Conservation (phyloP, 495 filamentous ascomycete genomes). For the Aspergillus kassunensis region DNA sequence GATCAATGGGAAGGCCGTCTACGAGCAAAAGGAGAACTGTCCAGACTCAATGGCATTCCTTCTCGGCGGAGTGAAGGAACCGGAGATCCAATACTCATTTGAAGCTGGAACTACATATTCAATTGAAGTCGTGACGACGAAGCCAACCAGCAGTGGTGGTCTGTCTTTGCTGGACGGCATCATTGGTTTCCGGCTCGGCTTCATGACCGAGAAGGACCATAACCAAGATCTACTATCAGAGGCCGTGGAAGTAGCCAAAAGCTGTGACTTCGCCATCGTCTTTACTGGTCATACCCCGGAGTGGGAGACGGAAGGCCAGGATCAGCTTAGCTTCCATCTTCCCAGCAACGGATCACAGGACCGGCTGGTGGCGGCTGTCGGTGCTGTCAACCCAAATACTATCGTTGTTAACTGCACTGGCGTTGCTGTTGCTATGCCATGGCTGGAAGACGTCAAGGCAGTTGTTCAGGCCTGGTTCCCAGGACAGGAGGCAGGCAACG, state of each 20-base stretch:
- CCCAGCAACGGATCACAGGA: slow-evolving; percentile 60
- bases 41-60: slow-evolving; percentile 18
- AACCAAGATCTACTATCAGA: slow-evolving; percentile 9
- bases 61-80: slow-evolving; percentile 7
- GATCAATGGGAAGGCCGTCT: slow-evolving; percentile 10
- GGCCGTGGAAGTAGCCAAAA: slow-evolving; percentile 11
- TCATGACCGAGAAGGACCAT: slow-evolving; percentile 14
- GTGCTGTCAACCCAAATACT: slow-evolving; percentile 69
- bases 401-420: slow-evolving; percentile 78
- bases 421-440: slow-evolving; percentile 68
- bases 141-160: neutral
- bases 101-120: slow-evolving; percentile 11
- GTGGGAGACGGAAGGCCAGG: slow-evolving; percentile 50
- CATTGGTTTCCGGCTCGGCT: slow-evolving; percentile 10
- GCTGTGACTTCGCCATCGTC: slow-evolving; percentile 11
- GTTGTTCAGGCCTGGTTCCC: slow-evolving; percentile 81
- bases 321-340: slow-evolving; percentile 66
- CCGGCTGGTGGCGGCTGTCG: slow-evolving; percentile 63
- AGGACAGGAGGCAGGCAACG: slow-evolving; percentile 77
- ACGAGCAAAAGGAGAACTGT: slow-evolving; percentile 14
- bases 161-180: slow-evolving; percentile 4
- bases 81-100: slow-evolving; percentile 6
- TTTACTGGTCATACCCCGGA: slow-evolving; percentile 15
- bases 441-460: slow-evolving; percentile 68
- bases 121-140: neutral